phyloP scores from a whole-genome alignment of 2,329 filamentous ascomycete species.

The Colletotrichum phormii region DNA sequence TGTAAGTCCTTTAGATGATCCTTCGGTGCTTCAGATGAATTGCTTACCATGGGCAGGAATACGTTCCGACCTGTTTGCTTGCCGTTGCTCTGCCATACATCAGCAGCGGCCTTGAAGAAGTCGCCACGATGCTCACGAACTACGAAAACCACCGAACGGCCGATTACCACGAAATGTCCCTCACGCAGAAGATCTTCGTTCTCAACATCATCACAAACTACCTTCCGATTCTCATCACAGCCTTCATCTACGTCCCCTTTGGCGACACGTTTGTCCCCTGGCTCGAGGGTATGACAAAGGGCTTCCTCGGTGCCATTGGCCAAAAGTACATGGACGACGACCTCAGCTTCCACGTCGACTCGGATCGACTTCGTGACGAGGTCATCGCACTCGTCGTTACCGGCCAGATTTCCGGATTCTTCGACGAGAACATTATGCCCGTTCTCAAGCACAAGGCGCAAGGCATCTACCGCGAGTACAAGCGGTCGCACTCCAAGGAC shows the following conservation, averaged over 20 bases:
- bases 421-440: slow-evolving; percentile 78
- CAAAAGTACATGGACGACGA: slow-evolving; percentile 60
- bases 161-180: slow-evolving; percentile 74
- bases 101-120: slow-evolving; percentile 69
- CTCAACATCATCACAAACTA: slow-evolving; percentile 87
- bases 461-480: slow-evolving; percentile 58
- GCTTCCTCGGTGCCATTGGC: slow-evolving; percentile 57
- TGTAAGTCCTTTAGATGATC: slow-evolving; percentile 52
- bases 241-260: slow-evolving; percentile 84
- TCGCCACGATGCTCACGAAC: slow-evolving; percentile 73
- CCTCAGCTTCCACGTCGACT: slow-evolving; percentile 72
- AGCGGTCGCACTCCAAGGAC: slow-evolving; percentile 49
- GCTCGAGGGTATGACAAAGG: slow-evolving; percentile 69
- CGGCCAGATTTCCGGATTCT: slow-evolving; percentile 76
- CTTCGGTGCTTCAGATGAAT: slow-evolving; percentile 5
- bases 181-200: slow-evolving; percentile 80
- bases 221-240: slow-evolving; percentile 79
- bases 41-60: slow-evolving; percentile 61
- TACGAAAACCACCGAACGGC: slow-evolving; percentile 83
- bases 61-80: slow-evolving; percentile 77
- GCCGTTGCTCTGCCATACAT: slow-evolving; percentile 76
- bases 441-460: slow-evolving; percentile 71
- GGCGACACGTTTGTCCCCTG: slow-evolving; percentile 75
- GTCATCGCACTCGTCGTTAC: slow-evolving; percentile 82
- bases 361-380: slow-evolving; percentile 74